Percentiles rank a stretch among this genome's conserved stretches.
Evolutionary conservation across 768 basidiomycete species (phyloP).

Genomic region (Termitomyces sp.): DNA sequence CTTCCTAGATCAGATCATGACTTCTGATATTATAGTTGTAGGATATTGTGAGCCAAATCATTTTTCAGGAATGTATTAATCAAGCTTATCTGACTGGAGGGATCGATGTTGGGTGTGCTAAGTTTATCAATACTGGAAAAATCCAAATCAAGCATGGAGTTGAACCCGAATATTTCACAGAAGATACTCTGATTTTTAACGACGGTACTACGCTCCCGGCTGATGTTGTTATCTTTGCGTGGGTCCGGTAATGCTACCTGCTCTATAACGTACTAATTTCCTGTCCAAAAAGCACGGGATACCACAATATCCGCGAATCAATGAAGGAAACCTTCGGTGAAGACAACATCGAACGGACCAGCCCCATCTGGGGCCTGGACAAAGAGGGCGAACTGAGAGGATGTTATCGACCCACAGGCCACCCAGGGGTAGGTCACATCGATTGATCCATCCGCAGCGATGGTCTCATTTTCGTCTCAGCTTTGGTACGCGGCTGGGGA

Average conservation of each 20-base stretch:
- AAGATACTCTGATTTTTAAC: constrained; percentile 28
- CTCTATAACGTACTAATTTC: background rate
- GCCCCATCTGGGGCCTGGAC: constrained; percentile 32
- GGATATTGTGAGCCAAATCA: background rate
- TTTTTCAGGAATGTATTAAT: background rate
- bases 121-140: constrained; percentile 47
- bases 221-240: constrained; percentile 44
- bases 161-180: constrained; percentile 30
- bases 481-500: constrained; percentile 36
- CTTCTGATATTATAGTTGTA: background rate
- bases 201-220: constrained; percentile 33
- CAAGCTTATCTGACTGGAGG: constrained; percentile 12
- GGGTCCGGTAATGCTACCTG: background rate
- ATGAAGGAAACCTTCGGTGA: constrained; percentile 28
- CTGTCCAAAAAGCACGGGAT: constrained; percentile 17
- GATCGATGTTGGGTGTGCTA: constrained; percentile 43
- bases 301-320: constrained; percentile 23
- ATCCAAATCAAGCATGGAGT: constrained; percentile 54
- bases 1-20: background rate
- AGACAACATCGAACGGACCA: constrained; percentile 23
- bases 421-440: constrained; percentile 28
- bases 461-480: constrained; percentile 12
- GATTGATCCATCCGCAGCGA: background rate
- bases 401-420: constrained; percentile 33
- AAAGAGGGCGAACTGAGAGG: constrained; percentile 34